phyloP scores from a whole-genome alignment of 345 rosid species.

The Boechera retrofracta region DNA sequence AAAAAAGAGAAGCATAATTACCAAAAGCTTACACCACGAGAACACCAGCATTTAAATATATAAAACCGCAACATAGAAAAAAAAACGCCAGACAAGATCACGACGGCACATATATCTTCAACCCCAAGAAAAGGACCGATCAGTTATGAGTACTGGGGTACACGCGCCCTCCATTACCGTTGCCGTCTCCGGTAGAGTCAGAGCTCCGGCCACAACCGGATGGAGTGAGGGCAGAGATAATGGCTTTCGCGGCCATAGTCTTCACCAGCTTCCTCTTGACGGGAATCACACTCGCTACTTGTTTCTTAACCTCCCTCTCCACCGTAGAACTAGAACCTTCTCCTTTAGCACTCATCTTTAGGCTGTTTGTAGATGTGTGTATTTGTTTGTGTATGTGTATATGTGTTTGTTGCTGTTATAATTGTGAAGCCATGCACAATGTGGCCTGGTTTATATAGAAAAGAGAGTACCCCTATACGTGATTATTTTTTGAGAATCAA shows the following conservation, averaged over 20 bases:
- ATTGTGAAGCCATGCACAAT: background rate
- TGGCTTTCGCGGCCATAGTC: slow-evolving; percentile 35
- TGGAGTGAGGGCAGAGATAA: slow-evolving; percentile 27
- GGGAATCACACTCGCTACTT: slow-evolving; percentile 44
- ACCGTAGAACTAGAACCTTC: slow-evolving; percentile 7
- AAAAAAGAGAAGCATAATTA: background rate
- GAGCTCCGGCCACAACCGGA: slow-evolving; percentile 24
- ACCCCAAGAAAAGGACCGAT: slow-evolving; percentile 19
- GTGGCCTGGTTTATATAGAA: slow-evolving; percentile 20
- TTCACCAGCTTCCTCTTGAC: slow-evolving; percentile 38
- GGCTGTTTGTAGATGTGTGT: background rate
- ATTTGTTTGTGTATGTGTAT: background rate
- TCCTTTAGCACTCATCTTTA: slow-evolving; percentile 38
- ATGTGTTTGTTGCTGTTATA: background rate
- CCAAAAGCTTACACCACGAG: background rate
- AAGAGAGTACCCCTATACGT: background rate
- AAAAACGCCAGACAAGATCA: background rate
- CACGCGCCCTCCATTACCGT: slow-evolving; percentile 16
- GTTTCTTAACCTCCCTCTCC: slow-evolving; percentile 32
- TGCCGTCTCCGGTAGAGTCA: slow-evolving; percentile 12
- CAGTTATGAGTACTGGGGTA: slow-evolving; percentile 19
- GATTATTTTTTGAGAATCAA: background rate
- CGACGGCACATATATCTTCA: background rate
- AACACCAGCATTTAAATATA: background rate
- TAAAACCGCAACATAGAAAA: background rate